These are phyloP conservation scores for Chalaropsis ovoidea DNA, from an alignment of 2,329 filamentous ascomycete genomes.

Conservation along the genomic window DNA sequence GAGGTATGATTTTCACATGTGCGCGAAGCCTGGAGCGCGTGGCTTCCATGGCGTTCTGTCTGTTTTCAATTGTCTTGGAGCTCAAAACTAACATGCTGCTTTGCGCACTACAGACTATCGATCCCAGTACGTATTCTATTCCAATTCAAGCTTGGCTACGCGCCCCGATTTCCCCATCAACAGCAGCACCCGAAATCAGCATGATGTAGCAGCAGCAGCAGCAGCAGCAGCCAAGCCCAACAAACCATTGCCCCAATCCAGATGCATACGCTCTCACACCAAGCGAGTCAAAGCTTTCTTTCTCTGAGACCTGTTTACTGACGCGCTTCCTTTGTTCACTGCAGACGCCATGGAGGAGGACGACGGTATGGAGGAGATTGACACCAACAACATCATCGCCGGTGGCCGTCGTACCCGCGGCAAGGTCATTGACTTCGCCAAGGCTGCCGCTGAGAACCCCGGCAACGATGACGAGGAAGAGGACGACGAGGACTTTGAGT, in stretches of 20 bases:
- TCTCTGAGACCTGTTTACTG: not conserved
- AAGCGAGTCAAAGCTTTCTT: too few relatives aligned
- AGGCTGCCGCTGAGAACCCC: constrained; percentile 71
- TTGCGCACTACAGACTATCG: constrained; percentile 18
- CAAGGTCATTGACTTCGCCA: constrained; percentile 83
- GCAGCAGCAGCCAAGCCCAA: too few relatives aligned
- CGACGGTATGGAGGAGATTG: constrained; percentile 85
- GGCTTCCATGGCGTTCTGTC: not conserved
- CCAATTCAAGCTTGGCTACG: not conserved
- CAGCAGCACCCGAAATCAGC: not conserved
- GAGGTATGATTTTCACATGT: constrained; percentile 38
- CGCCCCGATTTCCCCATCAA: not conserved
- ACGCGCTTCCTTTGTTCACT: not conserved
- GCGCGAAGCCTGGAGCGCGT: not conserved
- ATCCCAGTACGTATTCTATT: constrained; percentile 25
- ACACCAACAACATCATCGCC: constrained; percentile 74
- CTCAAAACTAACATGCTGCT: constrained; percentile 11
- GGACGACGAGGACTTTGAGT: constrained; percentile 62
- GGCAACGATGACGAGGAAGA: constrained; percentile 70
- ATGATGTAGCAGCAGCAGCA: not conserved
- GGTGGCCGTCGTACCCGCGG: constrained; percentile 78
- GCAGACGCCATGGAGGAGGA: constrained; percentile 51
- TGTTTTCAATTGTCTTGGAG: not conserved
- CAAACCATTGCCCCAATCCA: too few relatives aligned
- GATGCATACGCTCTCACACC: too few relatives aligned